Evolutionary conservation across 129 eudicot genomes (phyloP).

Genomic region (Calendula officinalis): DNA sequence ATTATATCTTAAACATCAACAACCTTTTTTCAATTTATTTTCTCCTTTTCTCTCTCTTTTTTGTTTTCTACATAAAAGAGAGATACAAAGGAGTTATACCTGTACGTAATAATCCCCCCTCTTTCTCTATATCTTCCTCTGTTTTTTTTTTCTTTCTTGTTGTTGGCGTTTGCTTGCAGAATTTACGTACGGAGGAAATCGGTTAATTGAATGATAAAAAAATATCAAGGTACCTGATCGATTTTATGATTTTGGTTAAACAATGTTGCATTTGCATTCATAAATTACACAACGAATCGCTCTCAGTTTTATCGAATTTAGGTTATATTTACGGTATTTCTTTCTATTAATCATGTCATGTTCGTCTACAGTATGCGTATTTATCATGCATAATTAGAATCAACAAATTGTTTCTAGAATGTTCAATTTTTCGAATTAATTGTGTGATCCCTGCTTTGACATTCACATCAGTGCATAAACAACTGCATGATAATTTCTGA

Average conservation of each 20-base stretch:
- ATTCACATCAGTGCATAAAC: too few relatives aligned
- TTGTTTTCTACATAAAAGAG: slow-evolving; percentile 1
- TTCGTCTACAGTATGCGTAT: too few relatives aligned
- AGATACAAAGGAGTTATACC: slow-evolving; percentile 14
- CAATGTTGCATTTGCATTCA: background rate
- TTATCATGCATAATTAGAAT: too few relatives aligned
- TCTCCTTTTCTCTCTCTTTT: slow-evolving; percentile 21
- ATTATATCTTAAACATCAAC: too few relatives aligned
- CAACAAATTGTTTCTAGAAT: too few relatives aligned
- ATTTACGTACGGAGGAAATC: background rate
- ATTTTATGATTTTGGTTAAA: background rate
- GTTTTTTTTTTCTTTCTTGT: background rate
- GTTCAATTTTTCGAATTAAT: too few relatives aligned
- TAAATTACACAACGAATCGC: background rate
- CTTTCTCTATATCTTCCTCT: background rate
- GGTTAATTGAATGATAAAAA: slow-evolving; percentile 4
- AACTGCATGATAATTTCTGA: too few relatives aligned
- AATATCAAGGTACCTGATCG: slow-evolving; percentile 17
- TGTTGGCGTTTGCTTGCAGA: slow-evolving; percentile 7
- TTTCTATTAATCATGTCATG: too few relatives aligned
- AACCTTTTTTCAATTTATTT: background rate
- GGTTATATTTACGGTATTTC: too few relatives aligned
- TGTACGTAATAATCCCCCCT: slow-evolving; percentile 3
- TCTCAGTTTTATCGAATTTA: too few relatives aligned
- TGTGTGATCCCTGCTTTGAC: too few relatives aligned